Base-by-base conservation (phyloP, 108 stramenopile genomes). In the Cyclotella baltica region DNA sequence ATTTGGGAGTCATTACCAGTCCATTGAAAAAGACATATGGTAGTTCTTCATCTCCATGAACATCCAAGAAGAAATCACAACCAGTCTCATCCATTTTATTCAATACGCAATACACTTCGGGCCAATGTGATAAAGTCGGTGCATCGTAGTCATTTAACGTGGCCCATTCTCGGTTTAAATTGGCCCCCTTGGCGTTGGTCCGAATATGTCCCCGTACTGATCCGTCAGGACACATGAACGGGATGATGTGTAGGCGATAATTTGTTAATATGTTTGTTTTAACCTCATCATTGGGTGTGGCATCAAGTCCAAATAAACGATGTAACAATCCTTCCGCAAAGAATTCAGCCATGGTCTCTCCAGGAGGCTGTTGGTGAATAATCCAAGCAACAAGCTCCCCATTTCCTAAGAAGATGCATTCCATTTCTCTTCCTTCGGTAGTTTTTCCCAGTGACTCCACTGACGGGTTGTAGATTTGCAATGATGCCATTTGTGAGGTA, bases 91-190 rank as follows among this genome's bases (percentile, higher is more conserved):
- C 92, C 92, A 96, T 93, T 63, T 91, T 88, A 11, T 77, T 79
- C 64, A 96, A 72, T 15, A 95, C 93, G 29, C 76, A 67, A 57
- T 88, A 84, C 0, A 95, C 96, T 83, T 96, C 96, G 13, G 96
- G 96, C 29, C 91, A 80, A 61, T 85, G 83, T 64, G 90, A 1
- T 27, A 55, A 37, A 8, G 93, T 89, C 13, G 96, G 96, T 10
- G 96, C 96, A 56, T 88, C 81, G 67, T 96, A 95, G 40, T 62
- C 71, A 16, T 72, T 11, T 3, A 89, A 86, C 47, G 85, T 84
- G 25, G 91, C 86, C 96, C 96, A 96, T 85, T 96, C 96, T 20
- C 96, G 88, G 75, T 96, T 96, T 51, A 95, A 67, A 71, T 96
- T 96, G 31, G 90, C 89, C 6, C 96, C 96, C 23, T 81, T 73